Evolutionary conservation across 2,329 filamentous ascomycete genomes (phyloP), one percentile per base, ranked within the genome.

Genomic region (Pleurostoma richardsiae): DNA sequence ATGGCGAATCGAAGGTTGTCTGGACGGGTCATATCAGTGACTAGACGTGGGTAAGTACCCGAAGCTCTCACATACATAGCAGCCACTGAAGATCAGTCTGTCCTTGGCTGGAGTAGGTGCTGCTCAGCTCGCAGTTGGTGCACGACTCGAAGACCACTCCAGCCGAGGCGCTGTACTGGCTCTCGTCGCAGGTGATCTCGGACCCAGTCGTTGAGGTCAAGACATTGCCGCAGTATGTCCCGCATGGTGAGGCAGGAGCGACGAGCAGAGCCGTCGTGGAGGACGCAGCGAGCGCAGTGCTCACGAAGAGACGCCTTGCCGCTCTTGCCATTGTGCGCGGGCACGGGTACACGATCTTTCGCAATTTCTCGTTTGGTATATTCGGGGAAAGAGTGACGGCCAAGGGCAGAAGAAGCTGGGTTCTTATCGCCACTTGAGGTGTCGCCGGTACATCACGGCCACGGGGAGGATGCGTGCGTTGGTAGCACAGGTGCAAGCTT

Each of bases 1-100:
- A 75, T 52, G 5, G 77, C 69, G 55, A 73, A 83, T 56, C 81
- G 71, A 44, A 83, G 52, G 52, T 84, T 84, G 52, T 82, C 19
- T 19, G 19, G 19, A 19, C 19, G 19, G 19, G 19, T 19, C 19
- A 19, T 19, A 2, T 19, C 19, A 19, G 19, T 19, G 19, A 19
- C 19, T 19, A 19, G 19, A 19, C 19, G 19, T 19, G 19, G 19
- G 19, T 19, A 19, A 19, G 19, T 19, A 19, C 19, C 19, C 19
- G 19, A 19, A 19, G 19, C 19, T 19, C 19, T 2, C 19, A 19
- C 19, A 19, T 19, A 19, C 19, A 84, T 11, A 84, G 61, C 43
- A 74, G 64, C 51, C 69, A 74, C 52, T 79, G 68, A 8, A 76
- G 62, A 54, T 85, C 81, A 1, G 79, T 75, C 47, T 72, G 54